phyloP scores from a whole-genome alignment of 83 land plant species.

The Larix sibirica region DNA sequence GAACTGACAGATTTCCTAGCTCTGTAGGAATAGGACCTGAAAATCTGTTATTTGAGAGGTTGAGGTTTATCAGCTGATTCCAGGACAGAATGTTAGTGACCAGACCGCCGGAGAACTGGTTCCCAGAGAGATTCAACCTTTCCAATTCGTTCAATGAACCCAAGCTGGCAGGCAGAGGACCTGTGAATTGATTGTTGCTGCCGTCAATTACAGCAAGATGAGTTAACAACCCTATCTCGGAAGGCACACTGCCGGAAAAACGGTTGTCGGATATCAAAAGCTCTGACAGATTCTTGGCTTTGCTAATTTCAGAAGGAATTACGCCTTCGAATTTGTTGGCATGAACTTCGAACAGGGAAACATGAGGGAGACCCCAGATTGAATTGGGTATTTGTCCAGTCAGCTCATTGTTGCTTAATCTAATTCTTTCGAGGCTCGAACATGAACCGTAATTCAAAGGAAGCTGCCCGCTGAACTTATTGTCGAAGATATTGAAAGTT shows the following conservation, averaged over 20 bases:
- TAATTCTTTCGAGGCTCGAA: not conserved
- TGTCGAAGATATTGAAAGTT: conserved; percentile 15
- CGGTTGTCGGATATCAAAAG: conserved; percentile 31
- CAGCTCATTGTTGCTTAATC: conserved; percentile 8
- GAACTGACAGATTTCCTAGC: conserved; percentile 18
- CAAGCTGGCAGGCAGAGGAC: conserved; percentile 35
- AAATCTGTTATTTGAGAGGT: conserved; percentile 32
- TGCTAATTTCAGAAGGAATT: conserved; percentile 12
- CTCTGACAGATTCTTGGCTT: conserved; percentile 6
- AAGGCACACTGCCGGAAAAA: conserved; percentile 44
- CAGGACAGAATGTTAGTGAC: conserved; percentile 22
- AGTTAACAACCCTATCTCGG: conserved; percentile 34
- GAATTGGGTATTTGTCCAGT: conserved; percentile 8
- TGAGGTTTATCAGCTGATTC: conserved; percentile 40
- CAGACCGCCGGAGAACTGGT: conserved; percentile 32
- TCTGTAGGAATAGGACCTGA: conserved; percentile 25
- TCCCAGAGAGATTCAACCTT: conserved; percentile 38
- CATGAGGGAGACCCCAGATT: conserved; percentile 20
- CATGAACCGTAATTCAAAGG: conserved; percentile 14
- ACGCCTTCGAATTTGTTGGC: conserved; percentile 18
- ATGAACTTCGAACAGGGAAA: conserved; percentile 6
- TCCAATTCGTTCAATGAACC: conserved; percentile 26
- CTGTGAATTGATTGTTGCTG: conserved; percentile 35
- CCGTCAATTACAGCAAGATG: conserved; percentile 33
- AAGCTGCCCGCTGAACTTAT: conserved; percentile 1